Conservation (phyloP, 2,329 filamentous ascomycete species). For the Cladosporium sp. region DNA sequence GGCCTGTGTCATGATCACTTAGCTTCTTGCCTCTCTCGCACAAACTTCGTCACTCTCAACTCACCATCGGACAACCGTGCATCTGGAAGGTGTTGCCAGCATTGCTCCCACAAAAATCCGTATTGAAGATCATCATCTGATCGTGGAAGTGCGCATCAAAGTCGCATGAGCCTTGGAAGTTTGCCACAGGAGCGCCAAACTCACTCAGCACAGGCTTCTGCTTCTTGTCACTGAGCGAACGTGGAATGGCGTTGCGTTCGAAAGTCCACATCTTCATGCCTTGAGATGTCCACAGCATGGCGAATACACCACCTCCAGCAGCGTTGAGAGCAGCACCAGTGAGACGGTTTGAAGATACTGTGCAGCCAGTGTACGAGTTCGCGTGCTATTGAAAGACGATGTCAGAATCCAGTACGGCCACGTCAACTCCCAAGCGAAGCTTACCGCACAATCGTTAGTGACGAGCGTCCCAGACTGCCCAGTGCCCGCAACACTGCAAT, state of each 20-base stretch:
- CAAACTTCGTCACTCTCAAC: neutral
- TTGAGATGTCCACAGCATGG: conserved; percentile 61
- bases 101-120: conserved; percentile 34
- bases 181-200: conserved; percentile 57
- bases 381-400: neutral
- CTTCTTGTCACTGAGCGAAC: conserved; percentile 50
- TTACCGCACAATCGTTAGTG: conserved; percentile 48
- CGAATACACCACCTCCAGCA: conserved; percentile 41
- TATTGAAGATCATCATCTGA: conserved; percentile 34
- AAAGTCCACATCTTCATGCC: conserved; percentile 81
- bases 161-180: conserved; percentile 38
- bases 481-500: conserved; percentile 35
- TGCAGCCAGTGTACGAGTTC: conserved; percentile 30
- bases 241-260: conserved; percentile 57
- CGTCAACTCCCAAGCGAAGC: conserved; percentile 12
- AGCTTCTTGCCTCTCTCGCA: neutral
- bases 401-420: neutral
- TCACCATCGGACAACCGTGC: conserved; percentile 23
- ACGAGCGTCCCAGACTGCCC: conserved; percentile 42
- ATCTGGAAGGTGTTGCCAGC: conserved; percentile 27
- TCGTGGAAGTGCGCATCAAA: conserved; percentile 32
- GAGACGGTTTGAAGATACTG: conserved; percentile 16
- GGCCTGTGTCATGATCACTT: conserved; percentile 4
- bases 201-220: conserved; percentile 53
- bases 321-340: conserved; percentile 48